phyloP scores from a whole-genome alignment of 441 rosid species.

The Daphne laureola region DNA sequence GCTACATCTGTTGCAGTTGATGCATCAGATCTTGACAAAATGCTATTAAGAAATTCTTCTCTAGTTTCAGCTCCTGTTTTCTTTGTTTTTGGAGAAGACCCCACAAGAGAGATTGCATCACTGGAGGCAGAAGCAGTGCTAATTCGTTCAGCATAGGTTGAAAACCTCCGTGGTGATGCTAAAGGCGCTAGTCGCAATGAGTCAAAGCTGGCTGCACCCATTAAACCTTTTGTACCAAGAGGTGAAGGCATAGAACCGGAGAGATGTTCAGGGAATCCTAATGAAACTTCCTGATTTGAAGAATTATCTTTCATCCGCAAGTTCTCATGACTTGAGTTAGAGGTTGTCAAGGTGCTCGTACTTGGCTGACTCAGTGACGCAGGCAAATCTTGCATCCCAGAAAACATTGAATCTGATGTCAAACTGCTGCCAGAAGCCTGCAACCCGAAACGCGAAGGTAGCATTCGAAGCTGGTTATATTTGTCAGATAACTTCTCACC shows the following conservation, averaged over 20 bases:
- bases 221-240: slow-evolving; percentile 33
- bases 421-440: slow-evolving; percentile 40
- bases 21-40: slow-evolving; percentile 56
- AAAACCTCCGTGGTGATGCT: slow-evolving; percentile 48
- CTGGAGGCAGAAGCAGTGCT: slow-evolving; percentile 71
- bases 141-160: slow-evolving; percentile 82
- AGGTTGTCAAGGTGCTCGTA: slow-evolving; percentile 32
- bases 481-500: slow-evolving; percentile 75
- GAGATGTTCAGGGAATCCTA: slow-evolving; percentile 43
- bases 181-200: slow-evolving; percentile 44
- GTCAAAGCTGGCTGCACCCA: slow-evolving; percentile 41
- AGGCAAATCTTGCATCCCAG: slow-evolving; percentile 59
- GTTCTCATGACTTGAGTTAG: slow-evolving; percentile 34
- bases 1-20: slow-evolving; percentile 39
- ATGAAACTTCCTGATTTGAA: slow-evolving; percentile 34
- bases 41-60: slow-evolving; percentile 53
- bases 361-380: slow-evolving; percentile 44
- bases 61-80: slow-evolving; percentile 82
- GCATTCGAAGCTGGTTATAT: slow-evolving; percentile 41
- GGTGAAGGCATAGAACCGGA: slow-evolving; percentile 52
- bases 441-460: slow-evolving; percentile 58
- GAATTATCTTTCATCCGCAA: slow-evolving; percentile 45
- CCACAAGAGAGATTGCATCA: slow-evolving; percentile 48
- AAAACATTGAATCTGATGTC: slow-evolving; percentile 52
- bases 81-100: slow-evolving; percentile 85